Evolutionary conservation across 2,329 filamentous ascomycete genomes (phyloP).

Genomic region (Simplicillium sp.): DNA sequence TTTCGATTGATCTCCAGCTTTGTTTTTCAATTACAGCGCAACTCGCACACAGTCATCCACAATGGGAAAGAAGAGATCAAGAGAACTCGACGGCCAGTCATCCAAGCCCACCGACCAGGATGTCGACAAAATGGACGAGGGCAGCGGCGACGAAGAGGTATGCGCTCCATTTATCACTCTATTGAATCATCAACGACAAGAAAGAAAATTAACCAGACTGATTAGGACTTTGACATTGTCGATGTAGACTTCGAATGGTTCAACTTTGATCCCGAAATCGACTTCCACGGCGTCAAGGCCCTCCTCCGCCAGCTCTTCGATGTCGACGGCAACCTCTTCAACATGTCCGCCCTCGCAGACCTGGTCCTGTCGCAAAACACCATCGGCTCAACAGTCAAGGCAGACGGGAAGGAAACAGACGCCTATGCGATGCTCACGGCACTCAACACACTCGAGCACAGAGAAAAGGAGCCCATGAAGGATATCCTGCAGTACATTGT

Average conservation of each 20-base stretch:
- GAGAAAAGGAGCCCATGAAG: slow-evolving; percentile 62
- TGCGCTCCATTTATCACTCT: slow-evolving; percentile 5
- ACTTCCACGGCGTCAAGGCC: slow-evolving; percentile 91
- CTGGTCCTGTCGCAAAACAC: slow-evolving; percentile 78
- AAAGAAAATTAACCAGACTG: slow-evolving; percentile 4
- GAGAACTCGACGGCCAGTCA: slow-evolving; percentile 35
- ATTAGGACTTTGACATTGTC: slow-evolving; percentile 78
- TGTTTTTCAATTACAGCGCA: slow-evolving; percentile 4
- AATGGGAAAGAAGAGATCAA: slow-evolving; percentile 42
- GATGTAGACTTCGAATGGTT: slow-evolving; percentile 99
- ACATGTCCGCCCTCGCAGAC: slow-evolving; percentile 79
- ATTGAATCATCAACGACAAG: slow-evolving; percentile 1
- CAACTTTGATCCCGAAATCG: slow-evolving; percentile 79
- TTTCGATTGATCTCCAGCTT: no score
- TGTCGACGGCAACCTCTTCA: slow-evolving; percentile 73
- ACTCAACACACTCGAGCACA: slow-evolving; percentile 72
- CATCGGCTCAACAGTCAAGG: slow-evolving; percentile 91
- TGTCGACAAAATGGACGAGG: slow-evolving; percentile 39
- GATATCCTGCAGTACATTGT: slow-evolving; percentile 64
- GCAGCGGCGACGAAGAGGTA: slow-evolving; percentile 46
- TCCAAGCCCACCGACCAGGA: slow-evolving; percentile 28
- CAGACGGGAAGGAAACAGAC: slow-evolving; percentile 88
- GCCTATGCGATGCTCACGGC: slow-evolving; percentile 88
- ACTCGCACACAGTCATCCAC: slow-evolving; percentile 3
- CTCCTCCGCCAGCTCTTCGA: slow-evolving; percentile 89